A percentile compares a stretch with the other conserved stretches of the same genome.
Conservation (phyloP, 352 stramenopile species). For the Peronospora destructor region DNA sequence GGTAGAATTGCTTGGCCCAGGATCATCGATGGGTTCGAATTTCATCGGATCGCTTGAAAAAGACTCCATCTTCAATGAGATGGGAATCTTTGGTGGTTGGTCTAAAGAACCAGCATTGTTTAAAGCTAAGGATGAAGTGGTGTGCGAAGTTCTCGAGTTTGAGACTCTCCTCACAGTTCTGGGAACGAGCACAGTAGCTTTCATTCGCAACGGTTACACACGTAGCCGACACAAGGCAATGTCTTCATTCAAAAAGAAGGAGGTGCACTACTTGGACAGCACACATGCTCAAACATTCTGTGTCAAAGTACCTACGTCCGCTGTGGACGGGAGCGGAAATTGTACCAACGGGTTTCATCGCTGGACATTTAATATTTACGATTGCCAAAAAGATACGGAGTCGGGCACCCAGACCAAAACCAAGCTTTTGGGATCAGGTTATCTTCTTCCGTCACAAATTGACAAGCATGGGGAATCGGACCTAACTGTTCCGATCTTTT, state of each 20-base stretch:
- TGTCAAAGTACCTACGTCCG: conserved; percentile 33
- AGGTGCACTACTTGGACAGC: conserved; percentile 27
- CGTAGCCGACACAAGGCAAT: conserved; percentile 22
- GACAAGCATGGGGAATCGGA: conserved; percentile 42
- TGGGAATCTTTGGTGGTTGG: conserved; percentile 47
- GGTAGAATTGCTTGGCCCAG: conserved; percentile 39
- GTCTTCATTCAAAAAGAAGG: conserved; percentile 2
- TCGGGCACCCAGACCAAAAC: conserved; percentile 12
- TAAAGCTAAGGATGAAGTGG: conserved; percentile 28
- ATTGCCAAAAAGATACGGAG: conserved; percentile 19
- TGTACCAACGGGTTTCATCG: conserved; percentile 23
- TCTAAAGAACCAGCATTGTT: conserved; percentile 34
- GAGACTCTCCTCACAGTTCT: conserved; percentile 32
- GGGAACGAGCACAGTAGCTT: conserved; percentile 24
- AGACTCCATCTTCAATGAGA: conserved; percentile 42
- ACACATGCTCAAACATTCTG: conserved; percentile 48
- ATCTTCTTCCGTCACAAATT: conserved; percentile 47
- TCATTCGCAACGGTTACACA: conserved; percentile 37
- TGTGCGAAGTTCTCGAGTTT: conserved; percentile 36
- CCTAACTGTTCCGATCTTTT: conserved; percentile 50
- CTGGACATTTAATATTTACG: conserved; percentile 36
- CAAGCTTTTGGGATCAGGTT: conserved; percentile 30
- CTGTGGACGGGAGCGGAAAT: conserved; percentile 19
- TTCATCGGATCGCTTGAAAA: conserved; percentile 26
- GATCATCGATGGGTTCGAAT: conserved; percentile 35